Evolutionary conservation across 345 rosid species (phyloP), one percentile per base, ranked within the genome.

Genomic region (Rhizophora mangle): DNA sequence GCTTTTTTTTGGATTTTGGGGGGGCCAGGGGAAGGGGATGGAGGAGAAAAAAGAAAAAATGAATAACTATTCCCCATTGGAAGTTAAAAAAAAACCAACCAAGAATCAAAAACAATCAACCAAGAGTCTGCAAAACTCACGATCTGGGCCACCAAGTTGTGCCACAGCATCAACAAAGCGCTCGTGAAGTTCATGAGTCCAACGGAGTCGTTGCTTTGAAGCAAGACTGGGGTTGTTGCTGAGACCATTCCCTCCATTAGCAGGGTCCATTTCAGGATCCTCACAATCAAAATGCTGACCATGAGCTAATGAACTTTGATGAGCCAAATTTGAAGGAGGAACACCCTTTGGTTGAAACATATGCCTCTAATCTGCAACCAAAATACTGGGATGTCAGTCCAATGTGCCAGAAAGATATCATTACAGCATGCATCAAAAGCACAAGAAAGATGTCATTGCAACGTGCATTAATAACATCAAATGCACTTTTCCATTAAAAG

Each of bases 151-250:
- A 51, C 99, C 99, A 72, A 95, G 97, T 82, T 95, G 99, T 61
- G 97, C 92, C 26, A 95, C 99, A 16, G 97, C 93, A 85, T 92
- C 96, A 72, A 95, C 99, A 80, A 95, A 95, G 70, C 97, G 99
- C 34, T 95, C 99, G 66, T 95, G 99, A 70, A 95, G 99, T 68
- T 95, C 97, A 74, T 95, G 86, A 21, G 99, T 95, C 99, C 99
- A 95, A 57, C 96, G 97, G 79, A 95, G 68, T 57, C 97, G 85
- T 79, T 92, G 99, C 87, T 95, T 95, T 20, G 99, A 95, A 49
- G 98, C 91, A 74, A 88, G 97, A 85, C 80, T 89, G 56, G 92
- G 75, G 80, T 83, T 87, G 83, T 78, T 85, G 74, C 74, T 80
- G 70, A 70, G 74, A 76, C 72, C 83, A 86, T 74, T 88, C 60